Conservation (phyloP, 768 basidiomycete species). For the Leucocoprinus sp. region DNA sequence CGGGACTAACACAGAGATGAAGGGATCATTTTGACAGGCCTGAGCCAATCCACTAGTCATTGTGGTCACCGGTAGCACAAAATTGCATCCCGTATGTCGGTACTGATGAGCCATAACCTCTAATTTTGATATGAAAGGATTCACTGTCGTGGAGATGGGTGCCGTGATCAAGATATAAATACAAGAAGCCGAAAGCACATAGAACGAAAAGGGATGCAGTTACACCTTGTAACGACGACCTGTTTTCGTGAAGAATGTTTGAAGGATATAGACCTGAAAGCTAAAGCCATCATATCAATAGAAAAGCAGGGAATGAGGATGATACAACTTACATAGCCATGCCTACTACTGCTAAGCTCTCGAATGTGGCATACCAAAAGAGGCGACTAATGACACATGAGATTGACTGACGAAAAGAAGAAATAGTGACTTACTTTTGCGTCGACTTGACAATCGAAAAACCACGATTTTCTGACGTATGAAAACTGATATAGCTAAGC, state of each 20-base stretch:
- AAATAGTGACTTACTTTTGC: slow-evolving; percentile 49
- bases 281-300: slow-evolving; percentile 30
- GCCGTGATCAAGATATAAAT: slow-evolving; percentile 5
- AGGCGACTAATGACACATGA: slow-evolving; percentile 48
- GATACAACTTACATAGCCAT: slow-evolving; percentile 74
- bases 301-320: slow-evolving; percentile 1
- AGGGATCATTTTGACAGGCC: no score
- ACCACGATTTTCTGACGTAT: slow-evolving; percentile 91
- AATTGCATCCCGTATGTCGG: no score
- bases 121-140: no score
- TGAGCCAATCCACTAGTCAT: no score
- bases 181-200: slow-evolving; percentile 4
- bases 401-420: not conserved
- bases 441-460: slow-evolving; percentile 89
- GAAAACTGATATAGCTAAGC: slow-evolving; percentile 52
- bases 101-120: no score
- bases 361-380: slow-evolving; percentile 89
- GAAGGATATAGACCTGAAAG: slow-evolving; percentile 83
- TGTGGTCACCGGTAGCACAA: no score
- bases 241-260: slow-evolving; percentile 95
- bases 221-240: slow-evolving; percentile 86
- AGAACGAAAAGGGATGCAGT: slow-evolving; percentile 3
- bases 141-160: no score
- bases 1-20: no score
- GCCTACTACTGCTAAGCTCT: slow-evolving; percentile 66